These are phyloP conservation scores for Leersia perrieri DNA, from an alignment of 176 grass and related monocot species.

Conservation along the genomic window DNA sequence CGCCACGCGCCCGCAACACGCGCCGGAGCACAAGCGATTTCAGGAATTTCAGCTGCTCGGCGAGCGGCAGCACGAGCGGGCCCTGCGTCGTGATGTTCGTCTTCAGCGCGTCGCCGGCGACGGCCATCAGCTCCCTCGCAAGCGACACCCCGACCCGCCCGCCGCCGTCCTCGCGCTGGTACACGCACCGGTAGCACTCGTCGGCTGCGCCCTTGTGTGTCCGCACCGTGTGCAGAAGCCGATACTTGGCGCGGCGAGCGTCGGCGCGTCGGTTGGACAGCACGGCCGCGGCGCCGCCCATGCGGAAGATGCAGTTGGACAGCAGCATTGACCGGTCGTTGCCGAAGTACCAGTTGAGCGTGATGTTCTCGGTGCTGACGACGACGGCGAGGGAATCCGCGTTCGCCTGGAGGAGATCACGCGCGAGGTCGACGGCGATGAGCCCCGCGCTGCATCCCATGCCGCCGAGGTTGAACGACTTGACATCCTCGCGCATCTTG, in stretches of 20 bases:
- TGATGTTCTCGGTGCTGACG: constrained; percentile 79
- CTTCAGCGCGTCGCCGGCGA: constrained; percentile 76
- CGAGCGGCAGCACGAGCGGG: constrained; percentile 66
- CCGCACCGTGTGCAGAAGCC: constrained; percentile 61
- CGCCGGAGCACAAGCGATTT: constrained; percentile 38
- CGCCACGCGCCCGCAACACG: constrained; percentile 15
- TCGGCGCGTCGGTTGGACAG: constrained; percentile 58
- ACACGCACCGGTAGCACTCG: constrained; percentile 68
- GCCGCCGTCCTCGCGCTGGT: constrained; percentile 64
- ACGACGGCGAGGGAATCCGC: constrained; percentile 45
- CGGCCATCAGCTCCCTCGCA: constrained; percentile 73
- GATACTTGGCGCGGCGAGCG: constrained; percentile 55
- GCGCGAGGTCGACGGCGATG: constrained; percentile 66
- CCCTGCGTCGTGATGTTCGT: constrained; percentile 80
- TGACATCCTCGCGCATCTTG: constrained; percentile 54
- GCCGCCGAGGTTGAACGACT: constrained; percentile 70
- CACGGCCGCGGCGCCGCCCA: constrained; percentile 64
- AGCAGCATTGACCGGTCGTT: constrained; percentile 82
- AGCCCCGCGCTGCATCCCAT: constrained; percentile 82
- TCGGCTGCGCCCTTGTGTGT: constrained; percentile 70
- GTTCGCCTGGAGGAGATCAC: constrained; percentile 61
- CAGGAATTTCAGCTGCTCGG: constrained; percentile 70
- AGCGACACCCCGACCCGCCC: constrained; percentile 58
- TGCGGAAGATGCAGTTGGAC: constrained; percentile 84
- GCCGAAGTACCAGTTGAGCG: constrained; percentile 84